Base-by-base conservation (phyloP, 345 rosid genomes). In the Populus pruinosa region DNA sequence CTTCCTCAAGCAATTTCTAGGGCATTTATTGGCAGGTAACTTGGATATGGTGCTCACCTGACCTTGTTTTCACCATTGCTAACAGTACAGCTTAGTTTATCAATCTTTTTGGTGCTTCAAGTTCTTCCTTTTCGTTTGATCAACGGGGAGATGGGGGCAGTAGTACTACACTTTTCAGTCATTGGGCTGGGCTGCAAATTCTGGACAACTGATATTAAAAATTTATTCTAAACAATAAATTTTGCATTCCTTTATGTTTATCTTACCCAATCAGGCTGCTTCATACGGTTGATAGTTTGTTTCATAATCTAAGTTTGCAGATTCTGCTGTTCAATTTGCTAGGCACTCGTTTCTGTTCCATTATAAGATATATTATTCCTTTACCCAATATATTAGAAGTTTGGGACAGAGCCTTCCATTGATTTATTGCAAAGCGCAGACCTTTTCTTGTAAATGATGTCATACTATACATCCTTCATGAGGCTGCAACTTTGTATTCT, bases 1-100 rank as follows among this genome's bases (percentile, higher is more conserved):
- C 92, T 93, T 85, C 97, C 98, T 23, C 89, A 93, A 63, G 92
- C 87, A 76, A 84, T 96, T 61, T 96, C 99, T 1, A 86, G 98
- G 86, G 97, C 91, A 75, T 96, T 93, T 81, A 83, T 96, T 87
- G 98, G 99, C 89, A 96, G 99, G 99, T 93, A 90, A 76, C 70
- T n/a, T 27, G 29, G 39, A 31, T 7, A 23, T 41, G 29, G 5
- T 67, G 16, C 20, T 21, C 62, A 20, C 13, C 5, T 55, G 27
- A n/a, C 62, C 62, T 9, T 55, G 27, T 21, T 68, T 12, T 68
- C 16, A 20, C 5, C 16, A 13, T 31, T 50, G 62, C 9, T 55
- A 55, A 55, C 25, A 41, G 13, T 7, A 13, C 50, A 2, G 8
- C 62, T 21, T 55, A 55, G 27, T 21, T 21, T 55, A 21, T 55